Evolutionary conservation across 75 land plant genomes (phyloP), one percentile per base, ranked within the genome.

Genomic region (Ceratopteris richardii): DNA sequence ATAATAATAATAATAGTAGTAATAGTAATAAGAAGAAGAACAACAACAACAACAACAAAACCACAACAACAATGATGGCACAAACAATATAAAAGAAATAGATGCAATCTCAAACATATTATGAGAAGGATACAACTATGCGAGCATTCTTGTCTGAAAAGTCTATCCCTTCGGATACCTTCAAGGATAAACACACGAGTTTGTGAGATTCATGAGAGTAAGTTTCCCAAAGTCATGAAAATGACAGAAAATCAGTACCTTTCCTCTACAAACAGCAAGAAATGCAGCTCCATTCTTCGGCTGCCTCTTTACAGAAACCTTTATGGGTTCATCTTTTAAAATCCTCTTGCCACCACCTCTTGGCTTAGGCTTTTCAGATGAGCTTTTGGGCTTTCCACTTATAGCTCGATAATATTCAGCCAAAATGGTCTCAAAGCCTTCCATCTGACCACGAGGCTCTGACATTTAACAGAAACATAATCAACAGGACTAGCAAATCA

Each of bases 131-230:
- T 93, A 93, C 98, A 79, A 93, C 98, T 28, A 73, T 74, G 26
- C 98, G 72, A 41, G 98, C 98, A 79, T 88, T 80, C n/a, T 85
- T 86, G 82, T 93, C 90, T 31, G 94, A 76, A 62, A 93, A 93
- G 56, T 93, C 87, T 48, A 93, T 82, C 50, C 98, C 98, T 75
- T 93, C 98, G 16, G 98, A 93, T 1, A 93, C 98, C 98, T 93
- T 20, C 20, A n/a, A 31, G 31, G 43, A 33, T 39, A 66, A 39
- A 29, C 19, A 29, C 43, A 1, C 31, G 19, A 36, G 53, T 23
- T 33, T 50, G 31, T 13, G 18, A 47, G n/a, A 41, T 51, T 23
- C 58, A 51, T 24, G 54, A 27, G 47, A 11, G 29, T 31, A 43
- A 10, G 28, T 55, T 41, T 26, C 57, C 18, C 22, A 27, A 7